Evolutionary conservation across 176 grass and related monocot species (phyloP), one percentile per base, ranked within the genome.

Genomic region (Saccharum officinarum): DNA sequence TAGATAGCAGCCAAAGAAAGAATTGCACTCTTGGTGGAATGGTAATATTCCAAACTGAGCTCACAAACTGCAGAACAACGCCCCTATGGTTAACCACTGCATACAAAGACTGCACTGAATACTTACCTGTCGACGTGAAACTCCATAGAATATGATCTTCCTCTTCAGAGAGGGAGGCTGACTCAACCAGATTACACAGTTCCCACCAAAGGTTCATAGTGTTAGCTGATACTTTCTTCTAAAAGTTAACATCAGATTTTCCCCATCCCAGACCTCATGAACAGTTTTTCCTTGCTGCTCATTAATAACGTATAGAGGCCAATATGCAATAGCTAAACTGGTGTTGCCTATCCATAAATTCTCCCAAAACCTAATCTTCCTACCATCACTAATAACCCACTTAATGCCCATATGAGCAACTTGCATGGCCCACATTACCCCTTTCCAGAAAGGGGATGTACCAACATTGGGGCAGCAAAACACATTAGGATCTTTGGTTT

Each of bases 41-140:
- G 4, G 0, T 0, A 47, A 47, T 47, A 0, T 47, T 14, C 45
- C 45, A 47, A 15, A 47, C 4, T 2, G 13, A 1, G 5, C 4
- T 47, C 1, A 47, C 45, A 47, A 47, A 47, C 13, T 15, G 12
- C 4, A 13, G 44, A 0, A 45, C 10, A 12, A 47, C 13, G 0
- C 45, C 45, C 4, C 13, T 47, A 3, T 47, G 45, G 11, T 14
- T 15, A 47, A 47, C 4, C 45, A 15, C 45, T 14, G 4, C 45
- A 15, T 47, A 15, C 13, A 47, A 1, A 10, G 45, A 15, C 0
- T 47, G 45, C 0, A 47, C 45, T 15, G 3, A 4, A 47, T 47
- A 47, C 0, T 1, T 15, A 0, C 45, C 12, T 1, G 45, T 14
- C 0, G 13, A 47, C 1, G 0, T 15, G 0, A 47, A 47, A 1